Base-by-base conservation (phyloP, 2,329 filamentous ascomycete genomes). In the Aspergillus neoniger region DNA sequence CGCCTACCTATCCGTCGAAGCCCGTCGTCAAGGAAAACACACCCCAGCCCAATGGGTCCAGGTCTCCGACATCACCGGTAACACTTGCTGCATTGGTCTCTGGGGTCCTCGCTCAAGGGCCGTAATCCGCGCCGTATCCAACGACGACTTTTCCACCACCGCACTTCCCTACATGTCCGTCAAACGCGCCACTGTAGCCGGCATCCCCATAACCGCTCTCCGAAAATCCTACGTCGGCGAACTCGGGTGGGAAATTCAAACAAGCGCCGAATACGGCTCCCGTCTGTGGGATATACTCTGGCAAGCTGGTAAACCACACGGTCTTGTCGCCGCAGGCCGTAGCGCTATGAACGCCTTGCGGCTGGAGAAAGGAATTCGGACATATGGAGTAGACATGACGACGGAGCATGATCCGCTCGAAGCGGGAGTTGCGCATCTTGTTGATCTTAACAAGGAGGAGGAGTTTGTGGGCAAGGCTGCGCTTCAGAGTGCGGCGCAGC, bases 191-290 rank as follows among this genome's bases (percentile, higher is more conserved):
- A 77, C 71, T 58, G 78, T 88, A 52, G 77, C 76, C 7, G 83
- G 85, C 0, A 80, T 88, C 14, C 86, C 86, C 0, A 84, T 86
- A 2, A 82, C 78, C 0, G 79, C 79, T 0, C 80, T 86, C 66
- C 79, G 84, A 2, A 78, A 86, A 39, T 88, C 86, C 0, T 86
- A 84, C 54, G 83, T 88, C 4, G 86, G 86, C 5, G 86, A 88
- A 65, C 73, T 79, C 0, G 86, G 86, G 1, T 88, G 85, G 85
- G 86, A 88, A 68, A 80, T 88, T 19, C 84, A 86, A 61, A 80
- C 85, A 1, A 86, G 78, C 36, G 83, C 86, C 0, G 86, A 88
- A 25, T 81, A 83, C 43, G 86, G 86, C 0, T 80, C 80, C 12
- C 75, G 79, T 1, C 74, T 88, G 0, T 88, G 86, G 86, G 85